Evolutionary conservation across 257 asterid species (phyloP), one percentile per base, ranked within the genome.

Genomic region (Solanum chilense): DNA sequence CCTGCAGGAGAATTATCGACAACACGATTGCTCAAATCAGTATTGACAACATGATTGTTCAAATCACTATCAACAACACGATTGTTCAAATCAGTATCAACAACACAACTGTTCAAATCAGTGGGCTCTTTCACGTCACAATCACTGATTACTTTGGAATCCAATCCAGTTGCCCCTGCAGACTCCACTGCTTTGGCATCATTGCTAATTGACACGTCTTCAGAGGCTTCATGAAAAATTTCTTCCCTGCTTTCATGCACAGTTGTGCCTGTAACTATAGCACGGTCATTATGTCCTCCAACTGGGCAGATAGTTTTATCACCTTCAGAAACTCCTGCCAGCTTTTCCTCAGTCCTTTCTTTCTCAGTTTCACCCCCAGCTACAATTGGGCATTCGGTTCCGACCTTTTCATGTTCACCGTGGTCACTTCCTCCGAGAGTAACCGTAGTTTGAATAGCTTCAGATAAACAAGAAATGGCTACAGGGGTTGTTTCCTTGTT

Each of bases 401-500:
- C 64, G 64, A 87, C 47, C 76, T 86, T 86, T 64, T 84, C 92
- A 74, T 83, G 92, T 86, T 86, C 44, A 3, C 20, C 86, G 47
- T 64, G 85, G 60, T 87, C 90, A 71, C 82, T 85, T 91, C 87
- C 90, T 73, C 88, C 85, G 12, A 89, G 37, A 86, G 7, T 87
- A 39, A 12, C 62, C 12, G 82, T 35, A 86, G 87, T 68, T 88
- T 62, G 89, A 87, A 75, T 88, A 86, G 58, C 86, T 85, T 89
- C 92, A 47, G 87, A 77, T 44, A 66, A 44, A 60, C 39, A 68
- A 70, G 87, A 70, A 47, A 80, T 44, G 37, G 58, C 84, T 31
- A 60, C 84, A 31, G 69, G 47, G 37, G 86, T 29, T 23, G 92
- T 86, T 78, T 81, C 83, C 15, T 69, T 60, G 62, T 85, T 88